phyloP scores from a whole-genome alignment of 441 rosid genomes.

The Populus hybrid region DNA sequence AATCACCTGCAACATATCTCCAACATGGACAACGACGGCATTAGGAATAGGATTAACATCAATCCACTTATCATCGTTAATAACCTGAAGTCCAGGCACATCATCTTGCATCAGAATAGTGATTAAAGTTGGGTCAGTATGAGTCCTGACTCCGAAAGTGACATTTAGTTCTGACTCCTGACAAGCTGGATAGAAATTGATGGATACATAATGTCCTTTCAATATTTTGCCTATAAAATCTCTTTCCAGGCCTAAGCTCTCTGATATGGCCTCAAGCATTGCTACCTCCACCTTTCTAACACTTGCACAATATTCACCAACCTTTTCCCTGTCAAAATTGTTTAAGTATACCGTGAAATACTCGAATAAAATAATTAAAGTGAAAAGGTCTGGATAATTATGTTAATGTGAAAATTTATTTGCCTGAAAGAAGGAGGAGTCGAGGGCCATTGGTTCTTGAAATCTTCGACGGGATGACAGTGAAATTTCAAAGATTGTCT shows the following conservation, averaged over 20 bases:
- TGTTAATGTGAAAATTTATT: no score
- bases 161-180: slow-evolving; percentile 42
- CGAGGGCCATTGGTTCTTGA: slow-evolving; percentile 42
- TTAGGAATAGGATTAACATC: slow-evolving; percentile 42
- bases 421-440: slow-evolving; percentile 49
- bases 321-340: slow-evolving; percentile 26
- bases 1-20: slow-evolving; percentile 49
- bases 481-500: slow-evolving; percentile 52
- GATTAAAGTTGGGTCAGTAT: slow-evolving; percentile 41
- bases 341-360: no score
- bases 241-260: slow-evolving; percentile 42
- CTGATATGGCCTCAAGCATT: slow-evolving; percentile 48
- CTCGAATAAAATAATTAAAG: no score
- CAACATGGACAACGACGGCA: slow-evolving; percentile 51
- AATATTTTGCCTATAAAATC: slow-evolving; percentile 28
- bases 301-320: slow-evolving; percentile 35
- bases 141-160: slow-evolving; percentile 44
- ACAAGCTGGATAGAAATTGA: slow-evolving; percentile 55
- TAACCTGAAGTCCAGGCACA: slow-evolving; percentile 45
- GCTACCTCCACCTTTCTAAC: slow-evolving; percentile 31
- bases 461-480: slow-evolving; percentile 46
- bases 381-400: no score
- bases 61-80: slow-evolving; percentile 40
- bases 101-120: slow-evolving; percentile 55
- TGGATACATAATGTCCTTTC: slow-evolving; percentile 53